These are phyloP conservation scores for Rostrohypoxylon terebratum DNA, from an alignment of 495 filamentous ascomycete genomes.

Conservation along the genomic window DNA sequence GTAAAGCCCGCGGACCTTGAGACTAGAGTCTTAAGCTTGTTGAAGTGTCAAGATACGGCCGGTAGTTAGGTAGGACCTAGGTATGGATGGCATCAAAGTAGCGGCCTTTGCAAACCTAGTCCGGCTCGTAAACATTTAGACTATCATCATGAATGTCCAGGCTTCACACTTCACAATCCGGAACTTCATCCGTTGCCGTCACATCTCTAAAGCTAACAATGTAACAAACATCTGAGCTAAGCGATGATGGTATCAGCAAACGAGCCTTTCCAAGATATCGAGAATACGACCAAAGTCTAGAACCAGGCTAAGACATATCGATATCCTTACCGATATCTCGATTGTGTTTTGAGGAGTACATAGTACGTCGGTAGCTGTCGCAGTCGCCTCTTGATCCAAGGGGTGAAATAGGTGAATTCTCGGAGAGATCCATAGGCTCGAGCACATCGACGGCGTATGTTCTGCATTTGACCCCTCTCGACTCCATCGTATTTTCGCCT, in stretches of 20 bases:
- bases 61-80: no score
- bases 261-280: not conserved
- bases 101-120: not conserved
- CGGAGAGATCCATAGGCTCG: not conserved
- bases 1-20: not conserved
- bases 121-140: not conserved
- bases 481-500: not conserved
- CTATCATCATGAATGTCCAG: not conserved
- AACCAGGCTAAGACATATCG: not conserved
- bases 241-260: conserved; percentile 9
- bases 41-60: not conserved
- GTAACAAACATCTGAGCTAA: not conserved
- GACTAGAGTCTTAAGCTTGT: not conserved
- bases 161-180: not conserved
- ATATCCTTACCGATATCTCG: not conserved
- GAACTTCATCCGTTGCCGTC: not conserved
- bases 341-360: not conserved
- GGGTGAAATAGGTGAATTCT: not conserved
- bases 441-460: not conserved
- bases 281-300: not conserved
- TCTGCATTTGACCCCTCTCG: not conserved
- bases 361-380: not conserved
- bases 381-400: not conserved
- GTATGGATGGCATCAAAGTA: not conserved
- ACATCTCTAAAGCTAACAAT: not conserved